phyloP scores from a whole-genome alignment of 2,329 filamentous ascomycete species.

The Byssothecium circinans region DNA sequence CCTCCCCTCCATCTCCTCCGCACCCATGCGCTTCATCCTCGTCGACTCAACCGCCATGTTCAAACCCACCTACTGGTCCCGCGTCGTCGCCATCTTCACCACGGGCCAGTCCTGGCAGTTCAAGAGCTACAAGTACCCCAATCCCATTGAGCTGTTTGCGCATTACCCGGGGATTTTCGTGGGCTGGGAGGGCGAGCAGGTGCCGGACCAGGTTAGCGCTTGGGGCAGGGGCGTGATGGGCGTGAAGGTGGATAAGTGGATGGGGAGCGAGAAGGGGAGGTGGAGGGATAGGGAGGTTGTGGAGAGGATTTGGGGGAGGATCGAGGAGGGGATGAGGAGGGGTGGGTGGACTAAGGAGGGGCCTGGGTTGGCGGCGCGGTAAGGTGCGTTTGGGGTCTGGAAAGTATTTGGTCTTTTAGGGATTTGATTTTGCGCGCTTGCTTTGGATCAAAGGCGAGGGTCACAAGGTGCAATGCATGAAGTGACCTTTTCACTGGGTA shows the following conservation, averaged over 20 bases:
- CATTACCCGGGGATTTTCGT: conserved; percentile 87
- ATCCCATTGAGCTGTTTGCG: conserved; percentile 83
- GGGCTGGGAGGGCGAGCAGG: conserved; percentile 83
- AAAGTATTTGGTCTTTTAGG: conserved; percentile 5
- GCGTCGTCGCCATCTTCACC: conserved; percentile 94
- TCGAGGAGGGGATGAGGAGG: conserved; percentile 83
- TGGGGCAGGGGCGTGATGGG: conserved; percentile 85
- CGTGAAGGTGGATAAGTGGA: conserved; percentile 84
- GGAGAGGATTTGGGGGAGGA: conserved; percentile 85
- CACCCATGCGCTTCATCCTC: conserved; percentile 88
- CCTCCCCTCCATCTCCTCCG: conserved; percentile 67
- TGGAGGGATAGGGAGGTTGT: conserved; percentile 94
- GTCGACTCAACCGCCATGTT: conserved; percentile 93
- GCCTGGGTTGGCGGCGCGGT: conserved; percentile 47
- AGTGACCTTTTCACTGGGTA: too few relatives aligned
- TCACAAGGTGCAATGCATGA: too few relatives aligned
- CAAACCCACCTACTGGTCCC: conserved; percentile 96
- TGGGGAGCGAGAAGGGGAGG: conserved; percentile 52
- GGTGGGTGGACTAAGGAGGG: conserved; percentile 81
- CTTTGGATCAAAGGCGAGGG: too few relatives aligned
- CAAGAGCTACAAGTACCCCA: conserved; percentile 95
- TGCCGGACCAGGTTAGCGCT: conserved; percentile 74
- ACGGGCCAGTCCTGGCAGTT: conserved; percentile 99
- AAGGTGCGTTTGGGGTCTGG: conserved; percentile 15
- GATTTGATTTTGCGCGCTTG: too few relatives aligned